Evolutionary conservation across 805 yeast species (phyloP).

Genomic region (Saccharomycopsis sp.): DNA sequence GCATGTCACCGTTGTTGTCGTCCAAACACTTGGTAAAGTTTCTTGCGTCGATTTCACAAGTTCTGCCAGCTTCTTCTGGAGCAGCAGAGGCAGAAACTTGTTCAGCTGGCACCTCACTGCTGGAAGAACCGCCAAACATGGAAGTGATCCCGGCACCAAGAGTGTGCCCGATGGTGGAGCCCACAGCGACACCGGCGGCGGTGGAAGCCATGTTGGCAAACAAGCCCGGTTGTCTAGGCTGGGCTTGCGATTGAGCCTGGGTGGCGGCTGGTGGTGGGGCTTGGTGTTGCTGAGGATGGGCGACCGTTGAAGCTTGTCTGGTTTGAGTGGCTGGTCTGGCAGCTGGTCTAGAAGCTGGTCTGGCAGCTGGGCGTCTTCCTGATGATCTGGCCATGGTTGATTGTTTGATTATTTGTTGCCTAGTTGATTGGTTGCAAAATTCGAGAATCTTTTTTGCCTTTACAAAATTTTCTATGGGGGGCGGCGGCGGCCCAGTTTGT

Average conservation of each 20-base stretch:
- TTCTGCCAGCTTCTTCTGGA: slow-evolving; percentile 38
- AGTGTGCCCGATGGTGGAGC: slow-evolving; percentile 95
- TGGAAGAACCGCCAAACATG: slow-evolving; percentile 71
- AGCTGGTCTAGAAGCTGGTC: slow-evolving; percentile 41
- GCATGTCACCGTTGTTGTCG: slow-evolving; percentile 92
- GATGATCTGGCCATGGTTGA: slow-evolving; percentile 38
- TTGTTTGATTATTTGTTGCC: neutral
- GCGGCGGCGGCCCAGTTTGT: too few species aligned
- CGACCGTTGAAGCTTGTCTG: slow-evolving; percentile 72
- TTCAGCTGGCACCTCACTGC: slow-evolving; percentile 39
- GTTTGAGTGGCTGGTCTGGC: slow-evolving; percentile 43
- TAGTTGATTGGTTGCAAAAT: neutral
- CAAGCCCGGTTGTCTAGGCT: slow-evolving; percentile 67
- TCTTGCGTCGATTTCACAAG: slow-evolving; percentile 91
- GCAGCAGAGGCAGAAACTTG: slow-evolving; percentile 31
- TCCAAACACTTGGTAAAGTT: slow-evolving; percentile 91
- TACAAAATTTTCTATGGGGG: too few species aligned
- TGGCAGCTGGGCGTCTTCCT: slow-evolving; percentile 27
- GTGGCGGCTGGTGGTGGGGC: slow-evolving; percentile 41
- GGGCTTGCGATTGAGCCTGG: slow-evolving; percentile 41
- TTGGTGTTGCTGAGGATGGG: slow-evolving; percentile 38
- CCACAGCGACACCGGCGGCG: slow-evolving; percentile 99
- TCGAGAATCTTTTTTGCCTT: too few species aligned
- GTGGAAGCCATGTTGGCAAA: slow-evolving; percentile 97
- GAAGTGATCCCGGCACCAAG: slow-evolving; percentile 89